A percentile compares a stretch with the other conserved stretches of the same genome.
Evolutionary conservation across 1,284 basidiomycete species (phyloP).

Genomic region (Tilletia caries): DNA sequence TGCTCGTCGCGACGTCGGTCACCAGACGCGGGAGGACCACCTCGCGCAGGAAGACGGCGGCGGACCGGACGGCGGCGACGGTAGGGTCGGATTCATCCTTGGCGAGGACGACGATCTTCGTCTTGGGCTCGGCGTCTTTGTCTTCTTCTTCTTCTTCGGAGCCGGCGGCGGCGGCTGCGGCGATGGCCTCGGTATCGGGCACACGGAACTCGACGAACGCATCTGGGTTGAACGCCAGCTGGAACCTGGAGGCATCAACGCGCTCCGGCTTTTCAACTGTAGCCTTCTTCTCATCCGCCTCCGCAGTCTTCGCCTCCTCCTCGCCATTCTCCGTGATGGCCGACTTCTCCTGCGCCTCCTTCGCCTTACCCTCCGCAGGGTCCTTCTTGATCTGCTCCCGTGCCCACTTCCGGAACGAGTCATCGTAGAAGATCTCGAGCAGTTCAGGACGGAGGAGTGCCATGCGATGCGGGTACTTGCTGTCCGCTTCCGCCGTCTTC

Average conservation of each 20-base stretch:
- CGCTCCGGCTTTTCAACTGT: slow-evolving; percentile 28
- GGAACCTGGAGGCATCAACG: slow-evolving; percentile 56
- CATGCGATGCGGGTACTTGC: slow-evolving; percentile 60
- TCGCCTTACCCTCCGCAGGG: slow-evolving; percentile 18
- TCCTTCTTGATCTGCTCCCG: slow-evolving; percentile 42
- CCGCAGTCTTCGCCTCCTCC: background rate
- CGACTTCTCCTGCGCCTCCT: slow-evolving; percentile 24
- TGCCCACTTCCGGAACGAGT: slow-evolving; percentile 60
- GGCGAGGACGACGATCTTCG: slow-evolving; percentile 39
- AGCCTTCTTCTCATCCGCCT: background rate
- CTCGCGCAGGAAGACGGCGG: slow-evolving; percentile 58
- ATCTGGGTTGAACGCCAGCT: slow-evolving; percentile 62
- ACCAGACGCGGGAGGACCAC: slow-evolving; percentile 57
- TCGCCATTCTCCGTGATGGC: slow-evolving; percentile 15
- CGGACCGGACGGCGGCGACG: slow-evolving; percentile 60
- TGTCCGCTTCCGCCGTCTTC: slow-evolving; percentile 24
- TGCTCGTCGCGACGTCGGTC: slow-evolving; percentile 58
- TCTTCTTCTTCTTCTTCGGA: slow-evolving; percentile 16
- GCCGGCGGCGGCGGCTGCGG: background rate
- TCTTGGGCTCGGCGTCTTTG: slow-evolving; percentile 17
- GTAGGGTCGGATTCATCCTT: slow-evolving; percentile 58
- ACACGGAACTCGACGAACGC: slow-evolving; percentile 58
- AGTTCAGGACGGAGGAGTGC: slow-evolving; percentile 63
- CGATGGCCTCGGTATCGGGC: slow-evolving; percentile 22
- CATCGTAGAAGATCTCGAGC: slow-evolving; percentile 60